Base-by-base conservation (phyloP, 208 protist genomes). In the Trypanosoma caninum region DNA sequence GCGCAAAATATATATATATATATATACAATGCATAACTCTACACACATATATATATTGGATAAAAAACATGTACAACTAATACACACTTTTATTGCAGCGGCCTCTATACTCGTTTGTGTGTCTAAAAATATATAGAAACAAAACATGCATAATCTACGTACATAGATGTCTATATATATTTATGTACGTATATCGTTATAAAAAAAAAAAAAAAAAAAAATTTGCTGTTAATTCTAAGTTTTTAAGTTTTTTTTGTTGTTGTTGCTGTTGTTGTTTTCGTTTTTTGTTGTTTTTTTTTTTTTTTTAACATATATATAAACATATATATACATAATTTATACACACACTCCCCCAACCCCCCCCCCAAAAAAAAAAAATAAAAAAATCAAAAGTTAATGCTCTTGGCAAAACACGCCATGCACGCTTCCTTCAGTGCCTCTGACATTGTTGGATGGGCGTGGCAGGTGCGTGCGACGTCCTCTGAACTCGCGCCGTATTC, bases 341-440 rank as follows among this genome's bases (percentile, higher is more conserved):
- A 44, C 46, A 65, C 50, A 38, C 37, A 38, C 57, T n/a, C 3
- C 57, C 30, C 31, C 27, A 35, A 11, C 18, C 34, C 18, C 52
- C 34, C 22, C 30, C 45, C n/a, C n/a, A 45, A 11, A 60, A 23
- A 13, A 40, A 6, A 28, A 40, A 59, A 3, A 23, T 5, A 63
- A 35, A 63, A 53, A 38, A 9, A 4, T 97, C 98, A 99, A 46
- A 91, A 96, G 87, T 99, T 98, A 72, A 99, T 99, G 42, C 97
- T 82, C 84, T 99, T 98, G 35, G 90, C 85, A 54, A 90, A 92
- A 73, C 91, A 97, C 5, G 81, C 81, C 87, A 99, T 96, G 66
- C 93, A 97, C 23, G 98, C 98, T 89, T 99, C 98, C 84, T 99
- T 99, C 59, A 99, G 78, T 23, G 98, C 98, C 89, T 99, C 98